A percentile compares a stretch with the other conserved stretches of the same genome.
These are phyloP conservation scores for Aristolochia fimbriata DNA, from an alignment of 164 flowering plant species.

Conservation along the genomic window DNA sequence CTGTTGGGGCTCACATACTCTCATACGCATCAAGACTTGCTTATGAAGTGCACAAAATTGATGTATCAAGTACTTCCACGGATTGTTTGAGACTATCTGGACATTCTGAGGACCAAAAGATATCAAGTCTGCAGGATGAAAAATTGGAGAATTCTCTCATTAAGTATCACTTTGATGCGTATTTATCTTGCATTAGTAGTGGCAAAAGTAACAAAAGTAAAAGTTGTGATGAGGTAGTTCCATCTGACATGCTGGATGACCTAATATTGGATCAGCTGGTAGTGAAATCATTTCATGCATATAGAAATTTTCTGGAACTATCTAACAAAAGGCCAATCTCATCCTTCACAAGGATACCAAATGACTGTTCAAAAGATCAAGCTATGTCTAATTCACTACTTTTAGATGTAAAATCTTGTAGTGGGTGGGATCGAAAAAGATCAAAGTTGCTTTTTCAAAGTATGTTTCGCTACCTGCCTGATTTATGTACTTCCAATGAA, in stretches of 20 bases:
- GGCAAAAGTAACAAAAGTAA: slow-evolving; percentile 1
- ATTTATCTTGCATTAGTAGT: slow-evolving; percentile 17
- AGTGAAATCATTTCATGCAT: slow-evolving; percentile 29
- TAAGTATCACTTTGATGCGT: slow-evolving; percentile 25
- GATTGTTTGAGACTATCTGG: not conserved
- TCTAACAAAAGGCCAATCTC: not conserved
- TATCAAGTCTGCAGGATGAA: slow-evolving; percentile 3
- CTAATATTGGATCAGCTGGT: slow-evolving; percentile 18
- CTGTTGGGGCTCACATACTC: slow-evolving; percentile 33
- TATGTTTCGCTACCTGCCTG: slow-evolving; percentile 29
- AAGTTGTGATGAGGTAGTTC: slow-evolving; percentile 5
- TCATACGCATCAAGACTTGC: slow-evolving; percentile 40
- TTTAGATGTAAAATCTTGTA: slow-evolving; percentile 27
- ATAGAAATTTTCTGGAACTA: slow-evolving; percentile 20
- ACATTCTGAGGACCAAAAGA: not conserved
- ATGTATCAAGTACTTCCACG: slow-evolving; percentile 3
- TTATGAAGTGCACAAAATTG: slow-evolving; percentile 21
- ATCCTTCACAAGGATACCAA: not conserved
- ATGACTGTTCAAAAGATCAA: slow-evolving; percentile 1
- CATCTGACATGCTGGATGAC: slow-evolving; percentile 13
- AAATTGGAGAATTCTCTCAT: slow-evolving; percentile 18
- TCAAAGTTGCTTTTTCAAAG: slow-evolving; percentile 16
- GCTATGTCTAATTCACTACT: slow-evolving; percentile 19
- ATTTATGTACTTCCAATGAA: slow-evolving; percentile 23
- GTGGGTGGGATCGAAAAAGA: slow-evolving; percentile 16